phyloP scores from a whole-genome alignment of 164 flowering plant genomes.

The Annona squamosa region DNA sequence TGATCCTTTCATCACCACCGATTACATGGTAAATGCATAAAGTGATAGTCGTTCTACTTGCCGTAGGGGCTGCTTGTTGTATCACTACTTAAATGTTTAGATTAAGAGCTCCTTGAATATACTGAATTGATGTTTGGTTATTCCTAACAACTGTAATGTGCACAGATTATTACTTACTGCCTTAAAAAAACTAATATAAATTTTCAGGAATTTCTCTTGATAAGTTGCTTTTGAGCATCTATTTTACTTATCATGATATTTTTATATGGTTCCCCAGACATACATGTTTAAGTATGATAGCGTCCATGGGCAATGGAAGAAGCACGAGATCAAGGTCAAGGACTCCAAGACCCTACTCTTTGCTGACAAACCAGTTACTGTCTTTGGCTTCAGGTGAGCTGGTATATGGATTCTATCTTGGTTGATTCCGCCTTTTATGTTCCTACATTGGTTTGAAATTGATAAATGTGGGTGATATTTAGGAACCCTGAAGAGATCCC shows the following conservation, averaged over 20 bases:
- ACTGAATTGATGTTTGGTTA: too few relatives aligned
- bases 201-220: too few relatives aligned
- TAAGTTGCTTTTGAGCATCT: not conserved
- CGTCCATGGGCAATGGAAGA: slow-evolving; percentile 85
- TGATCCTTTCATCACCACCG: slow-evolving; percentile 77
- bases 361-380: slow-evolving; percentile 65
- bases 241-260: not conserved
- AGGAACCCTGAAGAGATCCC: slow-evolving; percentile 46
- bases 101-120: too few relatives aligned
- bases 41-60: not conserved
- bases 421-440: not conserved
- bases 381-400: slow-evolving; percentile 60
- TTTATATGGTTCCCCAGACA: slow-evolving; percentile 32
- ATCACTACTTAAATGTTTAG: too few relatives aligned
- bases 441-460: not conserved
- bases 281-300: slow-evolving; percentile 91
- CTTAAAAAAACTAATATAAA: too few relatives aligned
- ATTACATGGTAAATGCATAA: slow-evolving; percentile 59
- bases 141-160: too few relatives aligned
- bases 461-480: not conserved
- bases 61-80: too few relatives aligned
- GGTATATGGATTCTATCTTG: not conserved
- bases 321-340: slow-evolving; percentile 55
- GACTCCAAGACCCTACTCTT: slow-evolving; percentile 80
- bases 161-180: too few relatives aligned